phyloP scores from a whole-genome alignment of 164 flowering plant genomes.

The Berberis vulgaris region DNA sequence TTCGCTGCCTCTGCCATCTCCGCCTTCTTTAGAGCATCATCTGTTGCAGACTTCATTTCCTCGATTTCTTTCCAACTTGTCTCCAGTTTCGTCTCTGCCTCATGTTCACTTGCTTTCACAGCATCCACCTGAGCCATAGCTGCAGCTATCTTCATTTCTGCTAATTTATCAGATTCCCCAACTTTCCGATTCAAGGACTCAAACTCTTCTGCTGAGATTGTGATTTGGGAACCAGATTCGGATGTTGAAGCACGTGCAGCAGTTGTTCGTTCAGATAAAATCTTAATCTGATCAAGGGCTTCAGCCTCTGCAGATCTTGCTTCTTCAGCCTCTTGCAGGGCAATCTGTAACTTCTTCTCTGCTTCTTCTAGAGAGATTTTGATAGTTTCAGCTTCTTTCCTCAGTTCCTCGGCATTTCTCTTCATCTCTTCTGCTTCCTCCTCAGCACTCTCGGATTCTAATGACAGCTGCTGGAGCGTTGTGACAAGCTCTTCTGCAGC shows the following conservation, averaged over 20 bases:
- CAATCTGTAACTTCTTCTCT: slow-evolving; percentile 47
- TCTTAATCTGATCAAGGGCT: slow-evolving; percentile 57
- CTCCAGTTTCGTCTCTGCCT: slow-evolving; percentile 62
- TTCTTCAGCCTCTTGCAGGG: slow-evolving; percentile 66
- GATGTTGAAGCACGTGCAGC: slow-evolving; percentile 67
- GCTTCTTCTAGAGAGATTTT: slow-evolving; percentile 47
- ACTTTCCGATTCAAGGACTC: slow-evolving; percentile 66
- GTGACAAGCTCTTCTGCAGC: slow-evolving; percentile 59
- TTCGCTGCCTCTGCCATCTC: slow-evolving; percentile 90
- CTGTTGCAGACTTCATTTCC: slow-evolving; percentile 52
- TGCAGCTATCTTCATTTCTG: slow-evolving; percentile 87
- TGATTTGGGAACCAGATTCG: slow-evolving; percentile 57
- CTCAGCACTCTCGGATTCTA: slow-evolving; percentile 52
- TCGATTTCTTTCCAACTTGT: slow-evolving; percentile 61
- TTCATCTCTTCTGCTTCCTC: slow-evolving; percentile 58
- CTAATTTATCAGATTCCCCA: slow-evolving; percentile 59
- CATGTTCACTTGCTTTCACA: slow-evolving; percentile 78
- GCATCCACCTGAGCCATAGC: slow-evolving; percentile 89
- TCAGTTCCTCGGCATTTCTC: slow-evolving; percentile 52
- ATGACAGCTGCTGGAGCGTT: slow-evolving; percentile 48
- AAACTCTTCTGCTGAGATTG: slow-evolving; percentile 67
- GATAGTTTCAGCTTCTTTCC: slow-evolving; percentile 46
- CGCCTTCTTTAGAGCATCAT: slow-evolving; percentile 66
- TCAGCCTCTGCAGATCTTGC: slow-evolving; percentile 69
- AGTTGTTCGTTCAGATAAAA: slow-evolving; percentile 51